Evolutionary conservation across 306 rosid species (phyloP), one percentile per base, ranked within the genome.

Genomic region (Psophocarpus tetragonolobus): DNA sequence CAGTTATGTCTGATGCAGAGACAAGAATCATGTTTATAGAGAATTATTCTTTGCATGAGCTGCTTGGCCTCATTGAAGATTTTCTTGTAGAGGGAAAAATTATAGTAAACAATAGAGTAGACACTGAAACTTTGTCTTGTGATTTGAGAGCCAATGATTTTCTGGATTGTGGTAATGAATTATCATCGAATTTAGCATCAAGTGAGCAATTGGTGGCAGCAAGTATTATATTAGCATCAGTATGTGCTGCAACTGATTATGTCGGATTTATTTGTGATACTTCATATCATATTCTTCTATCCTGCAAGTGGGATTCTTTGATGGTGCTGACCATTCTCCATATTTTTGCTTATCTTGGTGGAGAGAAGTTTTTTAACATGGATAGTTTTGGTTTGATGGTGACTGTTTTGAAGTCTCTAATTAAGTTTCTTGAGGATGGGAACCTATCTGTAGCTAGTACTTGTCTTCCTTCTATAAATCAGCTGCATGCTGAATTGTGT

Each of bases 311-410:
- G 68, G 87, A 82, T 77, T 80, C 85, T 39, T 78, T 89, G 21
- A 36, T 84, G 84, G 73, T 81, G 85, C 85, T 89, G 71, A 89
- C 83, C 21, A 76, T 94, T 51, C 92, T 92, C 66, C 97, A 90
- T 83, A 70, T 86, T 58, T 94, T 89, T 90, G 92, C 95, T 71
- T 80, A 88, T 85, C 39, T 92, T 77, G 90, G 93, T 21, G 93
- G 93, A 42, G 85, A 83, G 32, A 81, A 88, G 83, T 83, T 81
- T 81, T 88, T 94, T 54, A 60, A 48, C 68, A 8, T 29, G 30
- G 79, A 82, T 38, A 79, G 68, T 76, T 85, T 65, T 73, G 70
- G 80, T 75, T 83, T 84, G 62, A 30, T 79, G 82, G 79, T 80
- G 84, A 83, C 83, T 33, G 92, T 89, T 54, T 53, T 92, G 87